phyloP scores from a whole-genome alignment of 73 alveolate genomes.

The Stentor roeselii region DNA sequence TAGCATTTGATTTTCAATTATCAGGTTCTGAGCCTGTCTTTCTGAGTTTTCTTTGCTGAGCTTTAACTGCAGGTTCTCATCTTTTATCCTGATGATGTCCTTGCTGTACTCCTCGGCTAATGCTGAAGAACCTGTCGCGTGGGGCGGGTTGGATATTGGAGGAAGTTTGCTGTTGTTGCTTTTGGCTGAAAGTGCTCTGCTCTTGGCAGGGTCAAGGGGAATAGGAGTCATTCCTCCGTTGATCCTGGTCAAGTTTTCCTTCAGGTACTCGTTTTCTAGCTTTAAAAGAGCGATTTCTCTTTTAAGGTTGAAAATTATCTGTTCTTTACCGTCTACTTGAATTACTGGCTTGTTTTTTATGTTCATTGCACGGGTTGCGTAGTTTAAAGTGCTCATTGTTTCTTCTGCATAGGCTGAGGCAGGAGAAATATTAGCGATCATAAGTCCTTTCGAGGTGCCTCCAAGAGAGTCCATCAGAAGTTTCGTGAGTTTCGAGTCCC shows the following conservation, averaged over 20 bases:
- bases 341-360: slow-evolving; percentile 96
- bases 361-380: slow-evolving; percentile 97
- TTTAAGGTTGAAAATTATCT: slow-evolving; percentile 77
- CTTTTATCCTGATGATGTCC: slow-evolving; percentile 76
- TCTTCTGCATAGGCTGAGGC: slow-evolving; percentile 89
- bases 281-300: slow-evolving; percentile 80
- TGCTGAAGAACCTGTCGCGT: slow-evolving; percentile 39
- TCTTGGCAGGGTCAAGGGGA: slow-evolving; percentile 50
- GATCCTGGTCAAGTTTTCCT: slow-evolving; percentile 72
- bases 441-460: slow-evolving; percentile 95
- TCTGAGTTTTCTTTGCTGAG: slow-evolving; percentile 84
- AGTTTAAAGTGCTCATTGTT: slow-evolving; percentile 90
- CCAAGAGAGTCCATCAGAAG: slow-evolving; percentile 98
- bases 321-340: slow-evolving; percentile 94
- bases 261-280: slow-evolving; percentile 92
- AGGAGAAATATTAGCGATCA: slow-evolving; percentile 98
- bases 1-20: slow-evolving; percentile 88
- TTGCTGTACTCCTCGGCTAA: slow-evolving; percentile 63
- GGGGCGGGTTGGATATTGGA: slow-evolving; percentile 29
- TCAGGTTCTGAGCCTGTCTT: slow-evolving; percentile 84
- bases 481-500: slow-evolving; percentile 98
- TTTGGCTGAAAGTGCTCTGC: slow-evolving; percentile 34
- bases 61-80: slow-evolving; percentile 91
- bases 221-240: slow-evolving; percentile 84
- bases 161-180: slow-evolving; percentile 36